A percentile compares a stretch with the other conserved stretches of the same genome.
These are phyloP conservation scores for Sungouiozyma ichnusensis DNA, from an alignment of 805 yeast genomes.

Conservation along the genomic window DNA sequence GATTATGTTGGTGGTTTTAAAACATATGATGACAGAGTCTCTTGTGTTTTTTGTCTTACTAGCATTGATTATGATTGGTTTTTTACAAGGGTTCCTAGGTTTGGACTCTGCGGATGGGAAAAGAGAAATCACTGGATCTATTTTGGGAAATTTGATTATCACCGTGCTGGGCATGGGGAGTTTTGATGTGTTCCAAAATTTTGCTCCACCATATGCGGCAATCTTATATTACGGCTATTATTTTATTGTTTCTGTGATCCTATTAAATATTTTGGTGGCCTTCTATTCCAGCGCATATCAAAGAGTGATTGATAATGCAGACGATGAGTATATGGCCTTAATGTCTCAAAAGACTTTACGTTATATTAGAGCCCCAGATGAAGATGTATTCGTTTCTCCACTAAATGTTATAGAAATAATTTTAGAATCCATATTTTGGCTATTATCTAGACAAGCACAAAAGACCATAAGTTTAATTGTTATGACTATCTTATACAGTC, in stretches of 20 bases:
- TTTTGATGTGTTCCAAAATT: slow-evolving; percentile 55
- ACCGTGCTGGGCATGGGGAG: slow-evolving; percentile 70
- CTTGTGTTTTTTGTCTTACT: slow-evolving; percentile 70
- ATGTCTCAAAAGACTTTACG: slow-evolving; percentile 77
- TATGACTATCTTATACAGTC: slow-evolving; percentile 60
- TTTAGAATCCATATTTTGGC: slow-evolving; percentile 36
- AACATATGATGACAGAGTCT: slow-evolving; percentile 81
- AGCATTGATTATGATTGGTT: slow-evolving; percentile 62
- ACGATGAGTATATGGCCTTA: slow-evolving; percentile 75
- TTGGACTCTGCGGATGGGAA: slow-evolving; percentile 82
- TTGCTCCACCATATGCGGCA: slow-evolving; percentile 82
- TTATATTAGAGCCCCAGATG: slow-evolving; percentile 82
- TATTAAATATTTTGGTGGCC: slow-evolving; percentile 77
- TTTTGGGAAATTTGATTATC: slow-evolving; percentile 53
- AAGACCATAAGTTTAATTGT: slow-evolving; percentile 41
- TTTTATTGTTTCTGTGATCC: slow-evolving; percentile 61
- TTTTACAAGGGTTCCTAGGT: slow-evolving; percentile 79
- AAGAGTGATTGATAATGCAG: slow-evolving; percentile 69
- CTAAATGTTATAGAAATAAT: slow-evolving; percentile 61
- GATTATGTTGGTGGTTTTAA: slow-evolving; percentile 75
- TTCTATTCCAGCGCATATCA: slow-evolving; percentile 78
- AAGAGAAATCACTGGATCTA: slow-evolving; percentile 58
- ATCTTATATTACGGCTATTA: slow-evolving; percentile 67
- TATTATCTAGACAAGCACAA: slow-evolving; percentile 21
- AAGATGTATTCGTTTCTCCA: slow-evolving; percentile 77